Evolutionary conservation across 2,329 filamentous ascomycete genomes (phyloP), one percentile per base, ranked within the genome.

Genomic region (Fusarium cicatricum): DNA sequence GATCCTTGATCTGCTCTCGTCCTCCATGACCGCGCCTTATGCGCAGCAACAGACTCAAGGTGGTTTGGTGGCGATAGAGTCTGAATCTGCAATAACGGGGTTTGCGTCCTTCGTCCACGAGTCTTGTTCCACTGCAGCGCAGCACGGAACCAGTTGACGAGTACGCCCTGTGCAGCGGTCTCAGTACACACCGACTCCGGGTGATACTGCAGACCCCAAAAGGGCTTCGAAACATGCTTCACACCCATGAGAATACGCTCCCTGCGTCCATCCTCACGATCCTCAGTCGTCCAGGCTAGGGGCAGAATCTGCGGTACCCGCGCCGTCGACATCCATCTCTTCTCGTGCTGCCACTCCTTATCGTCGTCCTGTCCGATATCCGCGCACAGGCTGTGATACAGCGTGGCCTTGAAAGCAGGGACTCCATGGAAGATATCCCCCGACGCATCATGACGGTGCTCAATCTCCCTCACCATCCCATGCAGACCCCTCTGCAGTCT

Each of bases 151-250:
- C 92, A 97, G 67, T 90, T 91, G 44, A 74, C 74, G 31, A 96
- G 79, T 21, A 96, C 79, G 12, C 78, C 76, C 16, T 82, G 83
- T 2, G 90, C 88, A 55, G 83, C 82, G 4, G 80, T 75, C 33
- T 91, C 90, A 4, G 92, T 96, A 72, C 92, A 96, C 12, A 92
- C 85, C 0, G 91, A 96, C 73, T 97, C 92, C 0, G 92, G 92
- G 69, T 97, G 92, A 67, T 95, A 97, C 70, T 97, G 93, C 15
- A 97, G 81, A 0, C 90, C 93, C 88, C 90, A 96, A 60, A 94
- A 90, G 0, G 93, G 92, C 62, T 86, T 88, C 1, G 61, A 70
- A 15, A 71, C 75, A 71, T 96, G 92, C 60, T 81, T 85, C 14
- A 88, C 85, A 0, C 84, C 90, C 91, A 96, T 96, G n/a, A 95